phyloP scores from a whole-genome alignment of 495 filamentous ascomycete species.

The Neurospora tetraspora region DNA sequence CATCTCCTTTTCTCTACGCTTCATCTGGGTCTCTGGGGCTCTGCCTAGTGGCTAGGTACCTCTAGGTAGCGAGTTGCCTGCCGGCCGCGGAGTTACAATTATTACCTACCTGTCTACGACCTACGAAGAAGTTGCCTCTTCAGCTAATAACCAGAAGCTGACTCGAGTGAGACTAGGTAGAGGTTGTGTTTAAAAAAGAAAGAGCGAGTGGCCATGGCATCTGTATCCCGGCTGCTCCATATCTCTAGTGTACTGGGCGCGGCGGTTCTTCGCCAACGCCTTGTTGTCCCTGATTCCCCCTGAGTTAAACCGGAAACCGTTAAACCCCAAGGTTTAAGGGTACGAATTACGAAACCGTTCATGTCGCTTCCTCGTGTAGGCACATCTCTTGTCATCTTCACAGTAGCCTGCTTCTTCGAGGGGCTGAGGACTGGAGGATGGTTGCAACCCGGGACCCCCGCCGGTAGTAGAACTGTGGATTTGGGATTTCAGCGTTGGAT shows the following conservation, averaged over 20 bases:
- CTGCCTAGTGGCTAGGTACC: not conserved
- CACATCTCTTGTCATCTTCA: too few species aligned
- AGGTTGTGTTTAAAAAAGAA: not conserved
- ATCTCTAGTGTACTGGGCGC: not conserved
- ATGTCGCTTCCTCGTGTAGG: not conserved
- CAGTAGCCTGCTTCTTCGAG: not conserved
- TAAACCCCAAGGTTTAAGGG: not conserved
- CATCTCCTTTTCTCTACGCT: not conserved
- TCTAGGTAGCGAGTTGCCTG: not conserved
- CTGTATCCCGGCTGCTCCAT: not conserved
- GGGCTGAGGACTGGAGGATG: not conserved
- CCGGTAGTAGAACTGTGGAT: not conserved
- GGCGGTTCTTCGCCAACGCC: not conserved
- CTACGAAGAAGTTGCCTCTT: not conserved
- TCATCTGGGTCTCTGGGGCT: not conserved
- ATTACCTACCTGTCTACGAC: not conserved
- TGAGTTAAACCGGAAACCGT: not conserved
- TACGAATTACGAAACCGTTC: not conserved
- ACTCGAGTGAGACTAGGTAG: too few species aligned
- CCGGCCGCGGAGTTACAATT: not conserved
- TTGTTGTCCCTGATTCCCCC: not conserved
- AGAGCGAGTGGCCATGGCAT: not conserved
- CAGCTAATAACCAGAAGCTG: not conserved
- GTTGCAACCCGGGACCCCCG: not conserved
- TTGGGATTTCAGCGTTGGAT: not conserved